Evolutionary conservation across 371 early-diverging fungal genomes (phyloP).

Genomic region (Apophysomyces variabilis): DNA sequence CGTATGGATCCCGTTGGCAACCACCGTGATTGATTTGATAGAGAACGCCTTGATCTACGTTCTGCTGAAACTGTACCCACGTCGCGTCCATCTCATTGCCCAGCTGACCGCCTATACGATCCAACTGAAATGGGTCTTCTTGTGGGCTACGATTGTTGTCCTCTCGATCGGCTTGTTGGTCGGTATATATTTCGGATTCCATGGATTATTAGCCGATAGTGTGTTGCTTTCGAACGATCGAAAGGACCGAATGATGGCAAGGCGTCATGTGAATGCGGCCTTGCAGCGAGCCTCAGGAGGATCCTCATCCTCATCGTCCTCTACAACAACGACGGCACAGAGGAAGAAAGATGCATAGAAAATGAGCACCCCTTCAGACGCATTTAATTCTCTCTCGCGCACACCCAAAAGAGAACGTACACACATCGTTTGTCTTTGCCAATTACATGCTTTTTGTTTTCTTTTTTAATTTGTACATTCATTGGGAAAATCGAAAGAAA

Average conservation of each 20-base stretch:
- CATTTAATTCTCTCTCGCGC: too few species aligned
- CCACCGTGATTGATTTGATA: slow-evolving; percentile 31
- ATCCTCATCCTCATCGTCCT: slow-evolving; percentile 7
- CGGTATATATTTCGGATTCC: slow-evolving; percentile 50
- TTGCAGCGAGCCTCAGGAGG: slow-evolving; percentile 18
- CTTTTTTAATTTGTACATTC: too few species aligned
- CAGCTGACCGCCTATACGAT: slow-evolving; percentile 31
- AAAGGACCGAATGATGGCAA: slow-evolving; percentile 25
- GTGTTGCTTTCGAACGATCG: slow-evolving; percentile 47
- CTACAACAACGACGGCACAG: slow-evolving; percentile 5
- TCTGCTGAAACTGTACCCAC: slow-evolving; percentile 38
- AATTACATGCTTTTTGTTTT: not conserved
- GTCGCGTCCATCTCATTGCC: slow-evolving; percentile 29
- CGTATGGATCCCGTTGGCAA: slow-evolving; percentile 44
- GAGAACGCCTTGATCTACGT: slow-evolving; percentile 35
- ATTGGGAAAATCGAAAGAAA: too few species aligned
- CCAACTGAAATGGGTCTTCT: slow-evolving; percentile 38
- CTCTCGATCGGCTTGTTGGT: slow-evolving; percentile 34
- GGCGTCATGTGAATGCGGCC: slow-evolving; percentile 34
- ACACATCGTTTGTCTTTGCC: too few species aligned
- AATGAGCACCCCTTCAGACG: too few species aligned
- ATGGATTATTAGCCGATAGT: slow-evolving; percentile 44
- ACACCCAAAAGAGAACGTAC: too few species aligned
- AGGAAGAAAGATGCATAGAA: slow-evolving; percentile 23
- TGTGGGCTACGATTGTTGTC: slow-evolving; percentile 33